Percentiles rank a stretch among this genome's conserved stretches.
Conservation (phyloP, 306 rosid species). For the Geum urbanum region DNA sequence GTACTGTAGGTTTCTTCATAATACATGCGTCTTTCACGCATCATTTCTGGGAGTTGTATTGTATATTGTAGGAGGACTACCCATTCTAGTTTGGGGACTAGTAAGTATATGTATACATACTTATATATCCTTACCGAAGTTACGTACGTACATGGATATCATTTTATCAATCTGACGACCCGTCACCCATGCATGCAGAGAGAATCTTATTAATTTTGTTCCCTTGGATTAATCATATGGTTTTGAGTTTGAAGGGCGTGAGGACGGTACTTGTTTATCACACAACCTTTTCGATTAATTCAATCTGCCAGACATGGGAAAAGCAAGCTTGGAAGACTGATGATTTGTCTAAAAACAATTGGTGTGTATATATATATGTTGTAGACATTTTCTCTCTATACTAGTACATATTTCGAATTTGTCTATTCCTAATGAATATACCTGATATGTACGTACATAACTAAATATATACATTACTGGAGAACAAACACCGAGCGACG, state of each 20-base stretch:
- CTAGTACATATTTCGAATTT: no score
- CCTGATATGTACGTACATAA: no score
- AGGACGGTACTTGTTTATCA: neutral
- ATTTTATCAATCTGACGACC: no score
- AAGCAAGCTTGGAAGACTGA: neutral
- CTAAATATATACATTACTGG: neutral
- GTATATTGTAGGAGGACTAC: constrained; percentile 53
- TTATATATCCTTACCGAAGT: no score
- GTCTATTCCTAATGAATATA: no score
- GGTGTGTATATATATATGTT: neutral
- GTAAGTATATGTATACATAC: neutral
- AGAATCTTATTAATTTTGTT: neutral
- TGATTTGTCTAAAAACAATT: neutral
- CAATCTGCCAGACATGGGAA: neutral
- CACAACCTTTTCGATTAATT: neutral
- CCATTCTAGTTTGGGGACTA: constrained; percentile 53
- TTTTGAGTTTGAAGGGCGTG: neutral
- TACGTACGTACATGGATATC: no score
- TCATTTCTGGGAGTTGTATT: constrained; percentile 46
- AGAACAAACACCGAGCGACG: no score
- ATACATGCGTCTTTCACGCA: constrained; percentile 50
- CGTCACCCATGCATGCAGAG: neutral
- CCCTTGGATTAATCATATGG: neutral
- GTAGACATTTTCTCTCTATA: neutral
- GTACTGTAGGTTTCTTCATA: constrained; percentile 52